phyloP scores from a whole-genome alignment of 768 basidiomycete genomes.

The Auricularia cornea region DNA sequence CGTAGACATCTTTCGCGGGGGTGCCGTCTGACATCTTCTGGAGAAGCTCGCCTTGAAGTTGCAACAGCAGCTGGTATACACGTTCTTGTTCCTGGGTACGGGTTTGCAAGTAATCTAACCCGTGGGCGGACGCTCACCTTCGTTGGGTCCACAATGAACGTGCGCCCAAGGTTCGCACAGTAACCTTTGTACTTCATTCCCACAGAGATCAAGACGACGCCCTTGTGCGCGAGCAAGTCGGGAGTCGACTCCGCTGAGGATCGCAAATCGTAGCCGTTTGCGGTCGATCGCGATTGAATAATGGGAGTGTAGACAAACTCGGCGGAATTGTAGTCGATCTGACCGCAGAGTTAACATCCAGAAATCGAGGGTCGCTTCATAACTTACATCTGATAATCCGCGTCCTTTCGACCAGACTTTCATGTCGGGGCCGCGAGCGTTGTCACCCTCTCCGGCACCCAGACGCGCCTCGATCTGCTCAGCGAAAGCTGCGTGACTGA shows the following conservation, averaged over 20 bases:
- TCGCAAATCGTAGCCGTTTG: slow-evolving; percentile 78
- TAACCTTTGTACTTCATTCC: slow-evolving; percentile 92
- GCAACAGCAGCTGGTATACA: slow-evolving; percentile 70
- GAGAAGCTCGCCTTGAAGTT: slow-evolving; percentile 69
- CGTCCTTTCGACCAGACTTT: slow-evolving; percentile 79
- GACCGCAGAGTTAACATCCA: too few relatives aligned
- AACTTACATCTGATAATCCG: slow-evolving; percentile 64
- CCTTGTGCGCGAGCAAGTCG: slow-evolving; percentile 77
- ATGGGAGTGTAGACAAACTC: slow-evolving; percentile 96
- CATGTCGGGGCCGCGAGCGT: slow-evolving; percentile 52
- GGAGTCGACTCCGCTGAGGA: slow-evolving; percentile 79
- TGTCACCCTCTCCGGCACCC: slow-evolving; percentile 73
- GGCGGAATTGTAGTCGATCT: slow-evolving; percentile 85
- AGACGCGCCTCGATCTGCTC: slow-evolving; percentile 80
- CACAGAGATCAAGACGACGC: slow-evolving; percentile 79
- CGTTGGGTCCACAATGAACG: slow-evolving; percentile 91
- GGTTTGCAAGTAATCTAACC: neutral
- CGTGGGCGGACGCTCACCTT: slow-evolving; percentile 39
- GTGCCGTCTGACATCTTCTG: slow-evolving; percentile 73
- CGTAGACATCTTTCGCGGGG: slow-evolving; percentile 71
- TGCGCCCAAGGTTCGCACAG: slow-evolving; percentile 85
- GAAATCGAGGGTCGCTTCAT: too few relatives aligned
- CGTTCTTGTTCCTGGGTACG: slow-evolving; percentile 75
- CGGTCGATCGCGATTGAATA: slow-evolving; percentile 85
- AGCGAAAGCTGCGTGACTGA: slow-evolving; percentile 80